Percentiles rank a stretch among this genome's conserved stretches.
Conservation (phyloP, 495 filamentous ascomycete species). For the Melanomma pulvis-pyrius region DNA sequence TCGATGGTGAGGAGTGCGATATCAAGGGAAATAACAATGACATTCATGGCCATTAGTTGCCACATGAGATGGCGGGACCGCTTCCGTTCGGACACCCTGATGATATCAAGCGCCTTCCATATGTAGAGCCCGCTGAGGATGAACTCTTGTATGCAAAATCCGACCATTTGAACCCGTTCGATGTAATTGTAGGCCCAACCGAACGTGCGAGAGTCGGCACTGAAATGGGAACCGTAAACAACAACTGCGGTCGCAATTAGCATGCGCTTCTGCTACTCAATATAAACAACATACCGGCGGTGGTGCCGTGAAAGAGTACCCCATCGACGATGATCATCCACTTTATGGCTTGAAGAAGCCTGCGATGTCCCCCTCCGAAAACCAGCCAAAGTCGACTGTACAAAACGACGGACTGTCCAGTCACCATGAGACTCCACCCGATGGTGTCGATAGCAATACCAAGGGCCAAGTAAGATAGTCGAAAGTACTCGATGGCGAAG, state of each 20-base stretch:
- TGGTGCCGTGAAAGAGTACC: conserved; percentile 29
- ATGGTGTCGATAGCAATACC: conserved; percentile 26
- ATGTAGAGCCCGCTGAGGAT: conserved; percentile 39
- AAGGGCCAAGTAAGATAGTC: conserved; percentile 4
- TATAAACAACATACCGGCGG: conserved; percentile 5
- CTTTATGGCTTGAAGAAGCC: conserved; percentile 21
- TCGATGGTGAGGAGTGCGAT: conserved; percentile 32
- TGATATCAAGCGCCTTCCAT: conserved; percentile 35
- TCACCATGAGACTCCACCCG: conserved; percentile 39
- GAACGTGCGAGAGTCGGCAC: background rate
- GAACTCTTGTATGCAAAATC: conserved; percentile 36
- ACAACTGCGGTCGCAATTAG: conserved; percentile 17
- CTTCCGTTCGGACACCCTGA: conserved; percentile 14
- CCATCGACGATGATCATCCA: conserved; percentile 39
- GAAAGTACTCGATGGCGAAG: conserved; percentile 30
- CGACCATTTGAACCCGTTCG: conserved; percentile 38
- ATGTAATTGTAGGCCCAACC: conserved; percentile 29
- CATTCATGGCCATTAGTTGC: conserved; percentile 33
- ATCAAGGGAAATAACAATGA: conserved; percentile 37
- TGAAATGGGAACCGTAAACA: conserved; percentile 19
- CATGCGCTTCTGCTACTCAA: background rate
- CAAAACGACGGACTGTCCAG: conserved; percentile 39
- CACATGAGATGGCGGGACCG: conserved; percentile 22
- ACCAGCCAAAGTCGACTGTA: conserved; percentile 38
- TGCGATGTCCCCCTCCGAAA: conserved; percentile 7